Evolutionary conservation across 2,329 filamentous ascomycete species (phyloP).

Genomic region (Fusarium multiceps): DNA sequence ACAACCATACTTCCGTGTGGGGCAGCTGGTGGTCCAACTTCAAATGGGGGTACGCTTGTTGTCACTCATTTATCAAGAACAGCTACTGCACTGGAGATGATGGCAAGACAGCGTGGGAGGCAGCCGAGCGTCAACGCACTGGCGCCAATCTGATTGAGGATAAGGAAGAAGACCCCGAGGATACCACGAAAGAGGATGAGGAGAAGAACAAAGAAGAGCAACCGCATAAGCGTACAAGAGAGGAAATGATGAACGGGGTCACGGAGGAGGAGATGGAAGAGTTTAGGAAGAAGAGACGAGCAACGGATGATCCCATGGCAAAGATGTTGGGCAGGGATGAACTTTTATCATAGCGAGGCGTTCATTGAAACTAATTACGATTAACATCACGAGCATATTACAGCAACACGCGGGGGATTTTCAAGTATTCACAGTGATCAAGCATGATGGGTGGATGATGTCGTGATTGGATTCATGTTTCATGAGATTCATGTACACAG

Average conservation of each 20-base stretch:
- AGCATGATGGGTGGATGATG: constrained; percentile 5
- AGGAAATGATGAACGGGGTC: constrained; percentile 81
- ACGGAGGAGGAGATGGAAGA: constrained; percentile 88
- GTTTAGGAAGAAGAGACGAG: constrained; percentile 80
- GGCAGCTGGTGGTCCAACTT: constrained; percentile 98
- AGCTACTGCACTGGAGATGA: constrained; percentile 97
- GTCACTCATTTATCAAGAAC: constrained; percentile 93
- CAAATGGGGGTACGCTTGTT: constrained; percentile 95
- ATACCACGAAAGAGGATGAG: constrained; percentile 44
- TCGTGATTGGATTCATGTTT: constrained; percentile 40
- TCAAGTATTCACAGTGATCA: constrained; percentile 24
- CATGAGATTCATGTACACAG: constrained; percentile 44
- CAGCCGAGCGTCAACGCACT: constrained; percentile 72
- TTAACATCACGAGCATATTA: background rate
- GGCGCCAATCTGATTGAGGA: constrained; percentile 57
- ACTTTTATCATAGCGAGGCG: constrained; percentile 40
- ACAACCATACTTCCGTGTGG: constrained; percentile 94
- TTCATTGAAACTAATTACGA: background rate
- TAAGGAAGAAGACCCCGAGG: constrained; percentile 47
- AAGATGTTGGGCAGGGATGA: constrained; percentile 80
- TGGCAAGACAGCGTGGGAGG: constrained; percentile 83
- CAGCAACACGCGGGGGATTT: background rate
- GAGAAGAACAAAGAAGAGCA: constrained; percentile 48
- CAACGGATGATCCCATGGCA: constrained; percentile 88
- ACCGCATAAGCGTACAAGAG: constrained; percentile 77